These are phyloP conservation scores for Macadamia tetraphylla DNA, from an alignment of 164 flowering plant species.

Conservation along the genomic window DNA sequence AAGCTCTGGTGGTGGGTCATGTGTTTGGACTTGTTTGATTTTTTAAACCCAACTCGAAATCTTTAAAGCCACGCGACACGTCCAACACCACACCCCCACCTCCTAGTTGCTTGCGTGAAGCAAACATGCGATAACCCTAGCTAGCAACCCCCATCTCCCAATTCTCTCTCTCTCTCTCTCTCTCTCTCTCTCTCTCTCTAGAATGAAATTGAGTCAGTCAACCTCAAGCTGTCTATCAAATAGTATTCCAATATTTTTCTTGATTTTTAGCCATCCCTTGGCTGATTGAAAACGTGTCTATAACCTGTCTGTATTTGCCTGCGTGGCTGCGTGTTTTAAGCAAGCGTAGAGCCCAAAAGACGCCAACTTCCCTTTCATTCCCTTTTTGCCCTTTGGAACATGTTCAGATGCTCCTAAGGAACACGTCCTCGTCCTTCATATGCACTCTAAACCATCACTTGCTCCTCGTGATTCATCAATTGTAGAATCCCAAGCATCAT, in stretches of 20 bases:
- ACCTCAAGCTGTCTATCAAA: too few species aligned
- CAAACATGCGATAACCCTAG: conserved; percentile 62
- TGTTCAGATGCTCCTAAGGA: too few species aligned
- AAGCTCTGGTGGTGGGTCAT: not conserved
- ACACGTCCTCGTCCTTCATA: too few species aligned
- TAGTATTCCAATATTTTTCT: too few species aligned
- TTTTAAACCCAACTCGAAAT: conserved; percentile 19
- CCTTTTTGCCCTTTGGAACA: conserved; percentile 5
- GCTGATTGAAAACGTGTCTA: conserved; percentile 31
- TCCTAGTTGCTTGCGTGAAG: conserved; percentile 94
- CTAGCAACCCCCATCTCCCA: conserved; percentile 22
- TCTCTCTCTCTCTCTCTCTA: conserved; percentile 5
- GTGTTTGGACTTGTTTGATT: not conserved
- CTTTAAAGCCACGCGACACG: conserved; percentile 76
- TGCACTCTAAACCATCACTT: too few species aligned
- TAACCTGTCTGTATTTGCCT: conserved; percentile 19
- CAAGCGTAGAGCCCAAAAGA: conserved; percentile 55
- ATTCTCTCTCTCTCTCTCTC: conserved; percentile 8
- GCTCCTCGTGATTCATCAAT: too few species aligned
- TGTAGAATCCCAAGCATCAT: too few species aligned
- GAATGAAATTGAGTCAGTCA: too few species aligned
- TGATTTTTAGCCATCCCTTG: not conserved
- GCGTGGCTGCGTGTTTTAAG: conserved; percentile 37
- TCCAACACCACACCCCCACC: conserved; percentile 23
- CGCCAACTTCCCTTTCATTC: conserved; percentile 29